Evolutionary conservation across 306 rosid genomes (phyloP).

Genomic region (Cucurbita argyrosperma): DNA sequence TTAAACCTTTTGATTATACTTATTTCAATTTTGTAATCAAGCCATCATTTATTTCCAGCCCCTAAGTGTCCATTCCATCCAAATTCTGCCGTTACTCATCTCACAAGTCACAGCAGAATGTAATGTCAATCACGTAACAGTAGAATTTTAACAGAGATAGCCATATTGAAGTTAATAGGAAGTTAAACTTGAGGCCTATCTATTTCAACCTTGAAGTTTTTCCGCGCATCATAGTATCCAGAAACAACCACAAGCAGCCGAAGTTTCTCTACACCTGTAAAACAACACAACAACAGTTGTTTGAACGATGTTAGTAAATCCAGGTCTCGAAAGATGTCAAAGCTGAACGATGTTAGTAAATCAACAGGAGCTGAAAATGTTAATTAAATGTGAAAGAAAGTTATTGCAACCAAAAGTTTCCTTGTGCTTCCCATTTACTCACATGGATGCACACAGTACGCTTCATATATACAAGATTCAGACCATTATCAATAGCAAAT

Average conservation of each 20-base stretch:
- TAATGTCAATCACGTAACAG: background rate
- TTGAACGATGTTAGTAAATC: background rate
- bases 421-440: background rate
- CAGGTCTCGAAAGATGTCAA: background rate
- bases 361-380: background rate
- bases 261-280: constrained; percentile 54
- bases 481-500: too few species aligned
- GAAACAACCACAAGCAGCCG: constrained; percentile 52
- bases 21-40: background rate
- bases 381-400: background rate
- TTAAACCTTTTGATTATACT: background rate
- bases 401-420: background rate
- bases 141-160: background rate
- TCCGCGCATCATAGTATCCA: constrained; percentile 45
- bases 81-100: background rate
- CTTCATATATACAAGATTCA: background rate
- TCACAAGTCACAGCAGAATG: background rate
- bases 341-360: background rate
- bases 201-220: constrained; percentile 59
- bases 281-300: background rate
- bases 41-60: background rate
- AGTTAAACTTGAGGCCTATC: background rate
- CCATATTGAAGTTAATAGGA: background rate
- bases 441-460: background rate
- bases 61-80: background rate